Percentiles rank a stretch among this genome's conserved stretches.
Evolutionary conservation across 306 rosid genomes (phyloP).

Genomic region (Rosa lucieae): DNA sequence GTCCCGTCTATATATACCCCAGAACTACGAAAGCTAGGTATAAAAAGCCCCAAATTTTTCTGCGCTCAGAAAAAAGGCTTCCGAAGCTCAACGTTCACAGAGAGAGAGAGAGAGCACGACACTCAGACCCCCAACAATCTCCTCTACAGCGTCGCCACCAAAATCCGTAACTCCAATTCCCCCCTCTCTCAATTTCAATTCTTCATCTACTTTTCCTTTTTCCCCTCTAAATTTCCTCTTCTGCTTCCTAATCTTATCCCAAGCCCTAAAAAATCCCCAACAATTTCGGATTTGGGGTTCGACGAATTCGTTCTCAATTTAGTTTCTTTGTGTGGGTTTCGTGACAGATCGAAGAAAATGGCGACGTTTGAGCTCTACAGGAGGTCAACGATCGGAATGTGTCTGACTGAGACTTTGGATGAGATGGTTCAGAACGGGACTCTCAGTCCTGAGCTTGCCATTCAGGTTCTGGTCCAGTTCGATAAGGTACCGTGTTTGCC

Average conservation of each 20-base stretch:
- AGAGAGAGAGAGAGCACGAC: not conserved
- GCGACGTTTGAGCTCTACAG: constrained; percentile 92
- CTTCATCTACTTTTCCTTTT: no score
- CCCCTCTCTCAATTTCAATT: no score
- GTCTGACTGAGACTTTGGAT: constrained; percentile 85
- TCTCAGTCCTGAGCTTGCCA: constrained; percentile 89
- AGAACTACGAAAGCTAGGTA: constrained; percentile 70
- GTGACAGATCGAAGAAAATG: constrained; percentile 63
- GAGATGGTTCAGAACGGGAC: constrained; percentile 90
- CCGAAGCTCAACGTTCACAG: constrained; percentile 43
- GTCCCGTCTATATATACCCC: constrained; percentile 61
- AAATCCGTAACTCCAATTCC: constrained; percentile 13
- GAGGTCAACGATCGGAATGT: constrained; percentile 88
- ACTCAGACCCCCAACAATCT: not conserved
- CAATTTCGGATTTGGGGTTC: not conserved
- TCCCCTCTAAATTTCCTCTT: not conserved
- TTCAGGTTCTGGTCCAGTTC: constrained; percentile 93
- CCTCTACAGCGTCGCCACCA: constrained; percentile 24
- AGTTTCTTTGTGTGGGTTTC: not conserved
- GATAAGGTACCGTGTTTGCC: constrained; percentile 59
- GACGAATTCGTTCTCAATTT: not conserved
- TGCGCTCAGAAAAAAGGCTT: constrained; percentile 41
- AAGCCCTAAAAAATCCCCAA: not conserved
- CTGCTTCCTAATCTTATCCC: not conserved
- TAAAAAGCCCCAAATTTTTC: constrained; percentile 72